Conservation (phyloP, 352 stramenopile species). For the Globisporangium perplexum region DNA sequence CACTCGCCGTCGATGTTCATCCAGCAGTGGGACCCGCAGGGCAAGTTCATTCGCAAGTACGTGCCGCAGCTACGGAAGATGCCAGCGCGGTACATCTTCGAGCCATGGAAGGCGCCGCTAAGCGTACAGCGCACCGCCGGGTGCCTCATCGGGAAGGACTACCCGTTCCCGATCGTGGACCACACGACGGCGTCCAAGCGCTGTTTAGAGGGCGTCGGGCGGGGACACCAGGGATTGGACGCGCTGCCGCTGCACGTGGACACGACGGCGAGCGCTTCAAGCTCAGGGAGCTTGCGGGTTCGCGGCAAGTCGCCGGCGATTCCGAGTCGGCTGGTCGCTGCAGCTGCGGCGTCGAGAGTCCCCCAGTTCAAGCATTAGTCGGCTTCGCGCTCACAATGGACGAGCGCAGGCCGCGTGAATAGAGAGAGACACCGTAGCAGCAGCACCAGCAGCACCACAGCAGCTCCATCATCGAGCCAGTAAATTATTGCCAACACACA, state of each 20-base stretch:
- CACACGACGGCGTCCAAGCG: constrained; percentile 81
- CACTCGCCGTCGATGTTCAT: constrained; percentile 90
- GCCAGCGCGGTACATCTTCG: constrained; percentile 95
- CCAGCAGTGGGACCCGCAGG: constrained; percentile 92
- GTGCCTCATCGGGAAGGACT: constrained; percentile 91
- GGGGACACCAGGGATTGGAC: constrained; percentile 12
- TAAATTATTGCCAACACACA: neutral
- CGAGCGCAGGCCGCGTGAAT: neutral
- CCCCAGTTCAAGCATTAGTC: neutral
- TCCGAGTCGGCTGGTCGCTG: neutral
- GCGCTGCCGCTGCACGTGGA: constrained; percentile 3
- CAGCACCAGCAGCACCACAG: neutral
- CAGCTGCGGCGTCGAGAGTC: neutral
- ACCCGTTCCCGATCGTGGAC: constrained; percentile 95
- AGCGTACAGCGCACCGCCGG: constrained; percentile 78
- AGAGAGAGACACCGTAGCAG: neutral
- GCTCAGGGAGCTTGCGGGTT: neutral
- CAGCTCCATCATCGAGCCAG: too few relatives aligned
- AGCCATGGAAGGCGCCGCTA: constrained; percentile 94
- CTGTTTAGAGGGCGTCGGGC: constrained; percentile 90
- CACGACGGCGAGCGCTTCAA: neutral
- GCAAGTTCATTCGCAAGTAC: constrained; percentile 90
- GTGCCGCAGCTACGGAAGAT: constrained; percentile 88
- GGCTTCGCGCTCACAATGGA: neutral
- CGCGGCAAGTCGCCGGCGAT: neutral